Conservation (phyloP, 768 basidiomycete genomes). For the Hortiboletus flavorubellus region DNA sequence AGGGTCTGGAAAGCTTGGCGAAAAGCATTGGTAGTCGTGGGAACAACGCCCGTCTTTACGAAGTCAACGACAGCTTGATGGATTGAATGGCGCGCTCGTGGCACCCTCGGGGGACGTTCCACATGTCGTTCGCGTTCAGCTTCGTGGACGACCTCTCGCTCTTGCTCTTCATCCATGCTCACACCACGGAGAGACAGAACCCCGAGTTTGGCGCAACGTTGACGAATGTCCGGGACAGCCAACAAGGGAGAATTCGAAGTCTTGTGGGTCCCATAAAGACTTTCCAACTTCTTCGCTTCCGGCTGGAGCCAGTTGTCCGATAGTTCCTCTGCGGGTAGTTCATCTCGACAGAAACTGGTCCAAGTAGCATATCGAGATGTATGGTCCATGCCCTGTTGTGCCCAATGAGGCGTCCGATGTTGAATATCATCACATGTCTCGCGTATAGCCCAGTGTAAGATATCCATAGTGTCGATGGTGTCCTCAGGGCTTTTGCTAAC, state of each 20-base stretch:
- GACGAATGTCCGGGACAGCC: neutral
- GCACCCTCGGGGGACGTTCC: constrained; percentile 33
- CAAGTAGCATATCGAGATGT: constrained; percentile 25
- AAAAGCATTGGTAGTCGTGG: neutral
- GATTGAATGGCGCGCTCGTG: constrained; percentile 18
- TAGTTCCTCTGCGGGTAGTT: constrained; percentile 7
- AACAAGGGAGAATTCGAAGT: neutral
- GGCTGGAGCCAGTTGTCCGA: constrained; percentile 36
- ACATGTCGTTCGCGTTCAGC: constrained; percentile 40
- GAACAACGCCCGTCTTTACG: neutral
- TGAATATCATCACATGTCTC: constrained; percentile 44
- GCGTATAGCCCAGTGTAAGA: constrained; percentile 44
- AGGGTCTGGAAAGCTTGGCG: neutral
- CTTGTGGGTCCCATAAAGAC: constrained; percentile 6
- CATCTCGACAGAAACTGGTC: constrained; percentile 12
- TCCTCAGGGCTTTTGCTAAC: constrained; percentile 7
- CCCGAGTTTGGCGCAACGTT: constrained; percentile 9
- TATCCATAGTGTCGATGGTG: constrained; percentile 25
- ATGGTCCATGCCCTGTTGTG: constrained; percentile 41
- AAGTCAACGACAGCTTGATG: neutral
- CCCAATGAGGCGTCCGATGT: constrained; percentile 41
- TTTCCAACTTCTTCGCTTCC: constrained; percentile 38
- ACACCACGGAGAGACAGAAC: neutral
- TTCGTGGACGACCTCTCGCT: constrained; percentile 46
- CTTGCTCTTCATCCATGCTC: constrained; percentile 33